Percentiles rank a stretch among this genome's conserved stretches.
These are phyloP conservation scores for Nemania diffusa DNA, from an alignment of 2,329 filamentous ascomycete genomes.

Conservation along the genomic window DNA sequence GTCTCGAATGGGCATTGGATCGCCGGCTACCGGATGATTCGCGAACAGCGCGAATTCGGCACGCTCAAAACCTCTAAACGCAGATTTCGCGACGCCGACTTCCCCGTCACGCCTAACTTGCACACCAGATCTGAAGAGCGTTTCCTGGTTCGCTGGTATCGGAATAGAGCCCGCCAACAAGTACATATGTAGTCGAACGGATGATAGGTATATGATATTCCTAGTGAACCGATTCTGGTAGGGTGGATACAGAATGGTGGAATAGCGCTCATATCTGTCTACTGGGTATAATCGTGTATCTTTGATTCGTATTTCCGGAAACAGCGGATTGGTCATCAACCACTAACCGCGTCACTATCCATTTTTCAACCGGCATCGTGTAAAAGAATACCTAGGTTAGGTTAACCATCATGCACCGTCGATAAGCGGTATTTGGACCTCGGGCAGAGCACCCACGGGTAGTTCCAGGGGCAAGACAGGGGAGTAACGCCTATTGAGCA, in stretches of 20 bases:
- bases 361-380: background rate
- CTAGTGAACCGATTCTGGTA: background rate
- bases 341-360: background rate
- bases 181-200: background rate
- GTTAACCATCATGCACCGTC: background rate
- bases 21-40: background rate
- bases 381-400: background rate
- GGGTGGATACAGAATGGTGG: background rate
- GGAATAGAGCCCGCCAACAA: background rate
- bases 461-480: background rate
- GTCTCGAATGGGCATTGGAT: background rate
- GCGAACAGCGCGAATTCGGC: background rate
- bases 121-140: background rate
- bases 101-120: no score
- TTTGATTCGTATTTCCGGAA: background rate
- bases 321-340: background rate
- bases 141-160: background rate
- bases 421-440: background rate
- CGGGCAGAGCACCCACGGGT: no score
- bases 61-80: background rate
- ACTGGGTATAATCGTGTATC: background rate
- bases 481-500: background rate
- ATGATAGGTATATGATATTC: background rate
- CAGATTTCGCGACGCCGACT: background rate
- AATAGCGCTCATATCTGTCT: background rate